Conservation (phyloP, 2,329 filamentous ascomycete species). For the Xylaria sp. region DNA sequence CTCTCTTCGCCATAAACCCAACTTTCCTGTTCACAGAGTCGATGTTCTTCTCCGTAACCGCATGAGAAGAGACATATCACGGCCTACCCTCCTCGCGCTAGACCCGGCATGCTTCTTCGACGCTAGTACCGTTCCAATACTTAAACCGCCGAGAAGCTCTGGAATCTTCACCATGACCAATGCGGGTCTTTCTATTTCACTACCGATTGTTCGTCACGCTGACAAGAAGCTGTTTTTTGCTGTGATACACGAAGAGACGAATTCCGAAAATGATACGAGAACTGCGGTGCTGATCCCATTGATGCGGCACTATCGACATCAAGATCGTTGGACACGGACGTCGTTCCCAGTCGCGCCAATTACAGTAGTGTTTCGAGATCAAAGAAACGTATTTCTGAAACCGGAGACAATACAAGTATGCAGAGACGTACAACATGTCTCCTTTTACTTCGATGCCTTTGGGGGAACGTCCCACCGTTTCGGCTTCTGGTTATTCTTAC, state of each 20-base stretch:
- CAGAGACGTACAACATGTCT: slow-evolving; percentile 20
- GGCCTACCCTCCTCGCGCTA: slow-evolving; percentile 21
- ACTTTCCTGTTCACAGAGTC: slow-evolving; percentile 15
- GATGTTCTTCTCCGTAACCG: slow-evolving; percentile 5
- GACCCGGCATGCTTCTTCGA: slow-evolving; percentile 29
- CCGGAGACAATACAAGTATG: slow-evolving; percentile 25
- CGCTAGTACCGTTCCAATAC: slow-evolving; percentile 8
- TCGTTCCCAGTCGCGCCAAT: slow-evolving; percentile 22
- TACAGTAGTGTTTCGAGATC: slow-evolving; percentile 14
- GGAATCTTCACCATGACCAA: slow-evolving; percentile 27
- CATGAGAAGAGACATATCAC: slow-evolving; percentile 4
- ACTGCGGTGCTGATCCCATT: slow-evolving; percentile 18
- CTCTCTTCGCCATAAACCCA: slow-evolving; percentile 9
- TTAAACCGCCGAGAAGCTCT: slow-evolving; percentile 18
- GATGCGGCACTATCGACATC: slow-evolving; percentile 12
- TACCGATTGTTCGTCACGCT: slow-evolving; percentile 20
- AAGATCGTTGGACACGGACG: slow-evolving; percentile 25
- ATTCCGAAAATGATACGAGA: slow-evolving; percentile 14
- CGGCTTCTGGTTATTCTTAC: slow-evolving; percentile 27
- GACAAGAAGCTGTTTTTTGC: slow-evolving; percentile 14
- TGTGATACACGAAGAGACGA: slow-evolving; percentile 16
- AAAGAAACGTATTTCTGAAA: neutral
- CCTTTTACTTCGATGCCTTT: slow-evolving; percentile 26
- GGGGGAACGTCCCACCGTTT: slow-evolving; percentile 25
- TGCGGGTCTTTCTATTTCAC: slow-evolving; percentile 23